These are phyloP conservation scores for Coix lacrymajobi DNA, from an alignment of 176 grass and related monocot genomes.

Conservation along the genomic window DNA sequence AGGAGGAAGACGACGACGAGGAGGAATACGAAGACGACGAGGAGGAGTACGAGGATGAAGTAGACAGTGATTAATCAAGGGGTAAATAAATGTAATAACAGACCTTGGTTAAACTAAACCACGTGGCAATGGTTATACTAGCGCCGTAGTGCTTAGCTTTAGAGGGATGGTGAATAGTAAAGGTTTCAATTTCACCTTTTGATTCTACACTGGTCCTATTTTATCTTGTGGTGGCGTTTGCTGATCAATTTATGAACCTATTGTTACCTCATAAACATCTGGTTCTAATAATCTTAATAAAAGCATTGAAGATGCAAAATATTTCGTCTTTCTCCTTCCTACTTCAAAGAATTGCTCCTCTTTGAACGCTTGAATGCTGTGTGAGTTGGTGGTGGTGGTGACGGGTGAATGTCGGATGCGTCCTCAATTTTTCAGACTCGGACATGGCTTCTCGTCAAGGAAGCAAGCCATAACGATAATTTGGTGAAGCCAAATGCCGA, in stretches of 20 bases:
- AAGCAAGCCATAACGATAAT: not conserved
- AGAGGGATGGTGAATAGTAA: not conserved
- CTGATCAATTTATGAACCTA: not conserved
- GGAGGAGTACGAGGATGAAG: not conserved
- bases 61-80: constrained; percentile 3
- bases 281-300: not conserved
- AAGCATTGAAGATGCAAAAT: not conserved
- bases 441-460: not conserved
- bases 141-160: not conserved
- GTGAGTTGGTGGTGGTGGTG: no score
- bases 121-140: not conserved
- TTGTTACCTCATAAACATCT: not conserved
- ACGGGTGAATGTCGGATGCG: not conserved
- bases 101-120: constrained; percentile 13
- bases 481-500: not conserved
- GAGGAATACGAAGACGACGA: constrained; percentile 14
- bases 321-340: not conserved
- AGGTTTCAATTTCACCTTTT: not conserved
- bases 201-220: not conserved
- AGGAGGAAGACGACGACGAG: not conserved
- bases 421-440: not conserved
- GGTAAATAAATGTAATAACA: not conserved
- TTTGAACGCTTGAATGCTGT: not conserved
- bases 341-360: not conserved
- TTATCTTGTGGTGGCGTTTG: not conserved